Conservation (phyloP, 2,329 filamentous ascomycete genomes). For the Xylaria sp. region DNA sequence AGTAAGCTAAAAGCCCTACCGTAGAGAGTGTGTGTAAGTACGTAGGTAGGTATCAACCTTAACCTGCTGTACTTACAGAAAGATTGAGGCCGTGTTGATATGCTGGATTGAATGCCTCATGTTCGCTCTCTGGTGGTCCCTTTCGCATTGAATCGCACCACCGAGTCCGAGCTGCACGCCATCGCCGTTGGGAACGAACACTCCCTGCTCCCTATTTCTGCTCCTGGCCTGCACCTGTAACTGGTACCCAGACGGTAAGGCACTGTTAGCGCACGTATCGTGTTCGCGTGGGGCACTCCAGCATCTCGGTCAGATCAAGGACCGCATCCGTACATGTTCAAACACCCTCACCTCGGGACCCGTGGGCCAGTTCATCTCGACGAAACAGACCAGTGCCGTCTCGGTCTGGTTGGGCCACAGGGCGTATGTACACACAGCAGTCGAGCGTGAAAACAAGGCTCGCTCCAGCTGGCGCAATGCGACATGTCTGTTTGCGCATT, state of each 20-base stretch:
- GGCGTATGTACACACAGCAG: background rate
- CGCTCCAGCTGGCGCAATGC: constrained; percentile 10
- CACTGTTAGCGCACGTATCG: constrained; percentile 15
- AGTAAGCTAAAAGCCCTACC: background rate
- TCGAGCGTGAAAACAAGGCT: background rate
- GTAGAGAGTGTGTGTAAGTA: background rate
- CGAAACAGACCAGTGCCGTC: constrained; percentile 17
- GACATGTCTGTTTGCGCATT: constrained; percentile 22
- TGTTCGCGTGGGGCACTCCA: constrained; percentile 15
- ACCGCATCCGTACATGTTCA: constrained; percentile 22
- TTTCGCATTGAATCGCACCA: too few relatives aligned
- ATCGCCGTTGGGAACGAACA: background rate
- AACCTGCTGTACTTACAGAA: too few relatives aligned
- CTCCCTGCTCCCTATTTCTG: background rate
- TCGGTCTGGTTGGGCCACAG: background rate
- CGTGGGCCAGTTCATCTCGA: constrained; percentile 17
- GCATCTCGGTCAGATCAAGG: constrained; percentile 21
- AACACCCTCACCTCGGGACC: constrained; percentile 10
- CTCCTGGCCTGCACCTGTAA: background rate
- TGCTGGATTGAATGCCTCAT: background rate
- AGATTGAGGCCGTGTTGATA: too few relatives aligned
- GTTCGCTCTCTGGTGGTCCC: too few relatives aligned
- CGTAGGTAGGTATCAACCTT: background rate
- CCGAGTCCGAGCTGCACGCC: background rate
- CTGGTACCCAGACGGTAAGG: background rate